These are phyloP conservation scores for Sporothrix pallida DNA, from an alignment of 2,329 filamentous ascomycete genomes.

Conservation along the genomic window DNA sequence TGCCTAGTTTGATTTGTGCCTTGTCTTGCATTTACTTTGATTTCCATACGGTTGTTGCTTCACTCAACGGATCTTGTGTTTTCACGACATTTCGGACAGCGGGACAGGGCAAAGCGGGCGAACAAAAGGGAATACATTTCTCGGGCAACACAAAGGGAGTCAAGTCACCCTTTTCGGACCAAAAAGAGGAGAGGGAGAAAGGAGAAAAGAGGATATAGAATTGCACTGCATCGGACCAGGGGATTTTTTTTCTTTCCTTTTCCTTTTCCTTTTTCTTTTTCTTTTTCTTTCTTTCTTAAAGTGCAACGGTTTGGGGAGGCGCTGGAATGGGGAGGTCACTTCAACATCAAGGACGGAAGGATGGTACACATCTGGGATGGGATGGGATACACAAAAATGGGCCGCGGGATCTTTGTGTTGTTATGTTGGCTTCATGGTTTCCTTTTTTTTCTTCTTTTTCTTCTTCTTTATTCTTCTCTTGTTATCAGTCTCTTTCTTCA, in stretches of 20 bases:
- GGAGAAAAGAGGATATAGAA: not conserved
- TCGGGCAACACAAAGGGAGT: not conserved
- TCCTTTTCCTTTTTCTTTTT: no score
- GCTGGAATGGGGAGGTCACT: not conserved
- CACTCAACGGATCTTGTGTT: not conserved
- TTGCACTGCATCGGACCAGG: conserved; percentile 1
- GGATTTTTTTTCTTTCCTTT: no score
- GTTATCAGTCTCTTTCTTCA: not conserved
- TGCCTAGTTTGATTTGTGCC: conserved; percentile 1
- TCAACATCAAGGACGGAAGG: not conserved
- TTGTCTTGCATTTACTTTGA: not conserved
- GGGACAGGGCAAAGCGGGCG: conserved; percentile 11
- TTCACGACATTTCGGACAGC: not conserved
- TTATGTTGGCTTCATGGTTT: not conserved
- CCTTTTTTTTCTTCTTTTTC: not conserved
- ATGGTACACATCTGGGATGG: not conserved
- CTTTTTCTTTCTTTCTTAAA: no score
- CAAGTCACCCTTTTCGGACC: not conserved
- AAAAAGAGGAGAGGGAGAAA: not conserved
- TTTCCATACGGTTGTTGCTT: not conserved
- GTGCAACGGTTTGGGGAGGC: not conserved
- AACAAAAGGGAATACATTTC: conserved; percentile 1
- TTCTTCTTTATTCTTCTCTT: not conserved
- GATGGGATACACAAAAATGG: not conserved
- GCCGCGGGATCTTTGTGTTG: not conserved